Conservation (phyloP, 163 green algal species). For the Volvox carteri region DNA sequence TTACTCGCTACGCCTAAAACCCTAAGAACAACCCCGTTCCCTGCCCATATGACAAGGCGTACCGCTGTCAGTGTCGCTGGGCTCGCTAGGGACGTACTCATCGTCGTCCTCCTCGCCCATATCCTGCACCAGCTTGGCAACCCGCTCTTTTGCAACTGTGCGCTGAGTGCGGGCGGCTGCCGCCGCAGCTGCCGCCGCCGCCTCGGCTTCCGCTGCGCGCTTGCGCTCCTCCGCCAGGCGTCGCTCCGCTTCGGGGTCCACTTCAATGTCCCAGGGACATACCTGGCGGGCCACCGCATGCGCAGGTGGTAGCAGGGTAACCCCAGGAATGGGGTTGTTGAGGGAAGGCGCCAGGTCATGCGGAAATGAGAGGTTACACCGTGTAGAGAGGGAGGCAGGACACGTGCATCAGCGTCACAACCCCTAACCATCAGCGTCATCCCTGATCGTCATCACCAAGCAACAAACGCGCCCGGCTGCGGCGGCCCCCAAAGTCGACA, state of each 20-base stretch:
- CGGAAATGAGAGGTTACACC: no score
- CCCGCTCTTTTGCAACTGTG: constrained; percentile 37
- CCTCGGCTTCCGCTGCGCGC: constrained; percentile 45
- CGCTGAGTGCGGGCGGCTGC: constrained; percentile 13
- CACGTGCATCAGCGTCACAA: no score
- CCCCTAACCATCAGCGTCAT: no score
- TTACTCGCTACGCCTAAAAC: background rate
- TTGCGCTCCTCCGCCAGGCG: constrained; percentile 51
- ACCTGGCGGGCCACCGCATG: constrained; percentile 54
- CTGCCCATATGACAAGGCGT: background rate
- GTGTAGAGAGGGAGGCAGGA: no score
- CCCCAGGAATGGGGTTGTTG: no score
- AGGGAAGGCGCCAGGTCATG: no score
- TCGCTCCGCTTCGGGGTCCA: constrained; percentile 68
- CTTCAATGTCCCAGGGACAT: constrained; percentile 85
- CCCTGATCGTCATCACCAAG: no score
- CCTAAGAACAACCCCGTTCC: background rate
- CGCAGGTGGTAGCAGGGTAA: no score
- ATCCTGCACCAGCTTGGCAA: constrained; percentile 48
- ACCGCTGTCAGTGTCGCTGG: constrained; percentile 42
- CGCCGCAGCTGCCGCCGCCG: constrained; percentile 17
- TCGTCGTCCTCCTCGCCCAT: constrained; percentile 48
- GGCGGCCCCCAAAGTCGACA: no score
- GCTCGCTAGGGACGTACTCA: constrained; percentile 50
- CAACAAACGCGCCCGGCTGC: no score